phyloP scores from a whole-genome alignment of 192 early-diverging fungal genomes.

The Umbelopsis vinacea region DNA sequence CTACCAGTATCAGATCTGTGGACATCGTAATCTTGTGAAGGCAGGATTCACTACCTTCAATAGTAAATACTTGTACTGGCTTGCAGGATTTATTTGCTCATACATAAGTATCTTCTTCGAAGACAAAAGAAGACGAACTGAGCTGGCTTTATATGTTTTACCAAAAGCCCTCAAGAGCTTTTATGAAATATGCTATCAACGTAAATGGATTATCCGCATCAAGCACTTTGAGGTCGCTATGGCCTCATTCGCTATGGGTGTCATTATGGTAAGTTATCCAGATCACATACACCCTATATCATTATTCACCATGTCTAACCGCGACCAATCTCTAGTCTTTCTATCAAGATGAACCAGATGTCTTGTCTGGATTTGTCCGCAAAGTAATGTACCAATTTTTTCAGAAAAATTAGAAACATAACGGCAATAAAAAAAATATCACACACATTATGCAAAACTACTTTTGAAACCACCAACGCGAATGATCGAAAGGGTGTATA shows the following conservation, averaged over 20 bases:
- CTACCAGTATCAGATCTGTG: constrained; percentile 73
- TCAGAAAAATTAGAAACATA: constrained; percentile 41
- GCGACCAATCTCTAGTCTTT: constrained; percentile 45
- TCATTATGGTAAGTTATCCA: constrained; percentile 67
- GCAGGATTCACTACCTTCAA: constrained; percentile 43
- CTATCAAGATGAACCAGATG: constrained; percentile 64
- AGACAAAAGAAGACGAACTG: constrained; percentile 65
- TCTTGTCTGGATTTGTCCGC: constrained; percentile 55
- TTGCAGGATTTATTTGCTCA: constrained; percentile 61
- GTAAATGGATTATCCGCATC: constrained; percentile 59
- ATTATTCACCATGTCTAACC: neutral
- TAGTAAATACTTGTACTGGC: constrained; percentile 66
- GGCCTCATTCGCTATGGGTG: constrained; percentile 65
- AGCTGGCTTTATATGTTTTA: constrained; percentile 79
- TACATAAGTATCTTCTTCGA: constrained; percentile 70
- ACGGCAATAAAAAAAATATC: neutral
- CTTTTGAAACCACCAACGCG: too few species aligned
- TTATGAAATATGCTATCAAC: constrained; percentile 67
- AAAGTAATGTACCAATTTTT: constrained; percentile 49
- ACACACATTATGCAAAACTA: neutral
- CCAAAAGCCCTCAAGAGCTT: constrained; percentile 73
- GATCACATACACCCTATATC: neutral
- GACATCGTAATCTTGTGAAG: constrained; percentile 62
- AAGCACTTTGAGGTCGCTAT: constrained; percentile 67
- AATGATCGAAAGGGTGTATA: too few species aligned